Conservation (phyloP, 78 protist species). For the Speleostelium caveatum region DNA sequence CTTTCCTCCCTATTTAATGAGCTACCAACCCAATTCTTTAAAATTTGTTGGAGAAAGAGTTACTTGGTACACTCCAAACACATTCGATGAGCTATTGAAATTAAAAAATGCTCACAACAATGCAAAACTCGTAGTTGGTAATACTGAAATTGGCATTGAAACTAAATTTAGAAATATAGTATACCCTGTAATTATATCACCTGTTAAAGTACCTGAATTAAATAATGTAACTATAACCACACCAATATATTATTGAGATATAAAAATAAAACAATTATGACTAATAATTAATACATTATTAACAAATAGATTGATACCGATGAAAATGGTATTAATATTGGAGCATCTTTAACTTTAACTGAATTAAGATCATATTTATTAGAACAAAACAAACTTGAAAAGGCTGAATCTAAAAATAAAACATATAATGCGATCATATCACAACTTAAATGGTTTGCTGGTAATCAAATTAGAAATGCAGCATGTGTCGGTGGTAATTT, state of each 20-base stretch:
- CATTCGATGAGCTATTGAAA: constrained; percentile 66
- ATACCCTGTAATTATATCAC: constrained; percentile 55
- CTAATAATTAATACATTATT: too few species aligned
- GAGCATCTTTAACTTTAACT: constrained; percentile 76
- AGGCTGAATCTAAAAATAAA: neutral
- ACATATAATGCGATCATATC: constrained; percentile 53
- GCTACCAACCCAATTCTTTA: neutral
- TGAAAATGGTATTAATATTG: constrained; percentile 67
- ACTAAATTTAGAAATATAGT: constrained; percentile 69
- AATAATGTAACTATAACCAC: constrained; percentile 3
- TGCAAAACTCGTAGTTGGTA: constrained; percentile 90
- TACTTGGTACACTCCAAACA: constrained; percentile 85
- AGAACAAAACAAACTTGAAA: neutral
- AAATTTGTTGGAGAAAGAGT: constrained; percentile 38
- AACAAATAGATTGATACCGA: neutral
- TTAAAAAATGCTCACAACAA: constrained; percentile 8
- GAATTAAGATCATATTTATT: constrained; percentile 23
- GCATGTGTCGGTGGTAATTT: constrained; percentile 92
- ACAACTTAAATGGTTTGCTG: constrained; percentile 92
- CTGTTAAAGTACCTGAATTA: constrained; percentile 76
- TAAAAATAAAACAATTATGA: neutral
- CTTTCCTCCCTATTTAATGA: constrained; percentile 84
- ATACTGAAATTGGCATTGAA: constrained; percentile 90
- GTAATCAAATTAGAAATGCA: constrained; percentile 93
- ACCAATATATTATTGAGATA: too few species aligned